Percentiles rank a stretch among this genome's conserved stretches.
Evolutionary conservation across 106 monocot genomes (phyloP).

Genomic region (Hemerocallis citrina): DNA sequence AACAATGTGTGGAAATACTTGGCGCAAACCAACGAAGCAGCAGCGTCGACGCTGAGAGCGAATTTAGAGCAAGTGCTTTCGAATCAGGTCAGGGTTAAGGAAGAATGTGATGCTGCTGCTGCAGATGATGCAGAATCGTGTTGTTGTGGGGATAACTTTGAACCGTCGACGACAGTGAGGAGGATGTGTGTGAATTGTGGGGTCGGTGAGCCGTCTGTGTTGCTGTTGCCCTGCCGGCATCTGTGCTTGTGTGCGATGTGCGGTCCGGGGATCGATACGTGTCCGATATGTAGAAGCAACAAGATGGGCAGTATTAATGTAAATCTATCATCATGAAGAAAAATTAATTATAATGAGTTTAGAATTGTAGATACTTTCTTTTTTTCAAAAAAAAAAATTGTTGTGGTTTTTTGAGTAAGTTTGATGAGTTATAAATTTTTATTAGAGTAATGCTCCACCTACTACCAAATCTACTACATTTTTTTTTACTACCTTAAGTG

Average conservation of each 20-base stretch:
- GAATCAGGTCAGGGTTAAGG: conserved; percentile 13
- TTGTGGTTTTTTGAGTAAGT: no score
- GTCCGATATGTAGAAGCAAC: conserved; percentile 36
- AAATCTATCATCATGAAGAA: conserved; percentile 11
- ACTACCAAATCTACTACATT: no score
- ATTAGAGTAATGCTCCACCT: no score
- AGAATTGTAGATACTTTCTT: no score
- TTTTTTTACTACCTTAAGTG: no score
- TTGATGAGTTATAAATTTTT: no score
- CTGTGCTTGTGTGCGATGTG: conserved; percentile 49
- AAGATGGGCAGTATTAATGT: conserved; percentile 40
- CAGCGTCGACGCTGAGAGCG: conserved; percentile 33
- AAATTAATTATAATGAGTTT: neutral
- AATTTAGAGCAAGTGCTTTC: conserved; percentile 48
- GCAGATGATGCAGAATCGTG: conserved; percentile 44
- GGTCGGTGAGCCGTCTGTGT: conserved; percentile 26
- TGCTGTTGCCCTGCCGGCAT: conserved; percentile 64
- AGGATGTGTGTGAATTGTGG: conserved; percentile 17
- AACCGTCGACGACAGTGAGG: neutral
- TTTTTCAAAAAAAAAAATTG: no score
- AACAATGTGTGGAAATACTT: conserved; percentile 52
- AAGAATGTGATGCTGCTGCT: neutral
- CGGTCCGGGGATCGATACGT: conserved; percentile 16
- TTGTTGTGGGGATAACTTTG: conserved; percentile 24
- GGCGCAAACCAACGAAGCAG: conserved; percentile 48